Conservation (phyloP, 495 filamentous ascomycete genomes). For the Trichoderma orchidacearum region DNA sequence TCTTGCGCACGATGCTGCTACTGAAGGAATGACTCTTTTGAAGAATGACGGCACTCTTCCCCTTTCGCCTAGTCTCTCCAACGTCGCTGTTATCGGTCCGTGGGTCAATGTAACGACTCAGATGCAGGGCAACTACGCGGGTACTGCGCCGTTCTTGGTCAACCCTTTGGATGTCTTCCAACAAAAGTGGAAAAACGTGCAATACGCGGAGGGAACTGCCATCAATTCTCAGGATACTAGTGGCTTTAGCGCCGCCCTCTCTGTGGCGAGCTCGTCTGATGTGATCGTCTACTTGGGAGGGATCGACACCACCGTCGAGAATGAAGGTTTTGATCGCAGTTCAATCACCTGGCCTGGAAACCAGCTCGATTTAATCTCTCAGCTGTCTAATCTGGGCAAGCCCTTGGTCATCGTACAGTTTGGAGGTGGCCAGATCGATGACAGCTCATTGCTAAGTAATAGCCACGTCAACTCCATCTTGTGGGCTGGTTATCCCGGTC, state of each 20-base stretch:
- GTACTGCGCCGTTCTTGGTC: slow-evolving; percentile 37
- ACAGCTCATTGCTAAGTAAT: slow-evolving; percentile 28
- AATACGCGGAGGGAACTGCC: not conserved
- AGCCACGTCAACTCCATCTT: slow-evolving; percentile 19
- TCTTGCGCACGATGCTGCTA: slow-evolving; percentile 44
- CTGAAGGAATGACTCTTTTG: slow-evolving; percentile 43
- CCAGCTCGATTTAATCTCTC: slow-evolving; percentile 27
- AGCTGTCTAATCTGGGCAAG: slow-evolving; percentile 21
- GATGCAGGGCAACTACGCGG: slow-evolving; percentile 47
- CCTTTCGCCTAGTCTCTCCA: slow-evolving; percentile 26
- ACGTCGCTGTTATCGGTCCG: slow-evolving; percentile 41
- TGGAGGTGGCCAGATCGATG: slow-evolving; percentile 40
- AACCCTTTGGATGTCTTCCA: not conserved
- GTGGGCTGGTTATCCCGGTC: slow-evolving; percentile 39
- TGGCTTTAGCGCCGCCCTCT: slow-evolving; percentile 12
- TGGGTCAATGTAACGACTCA: slow-evolving; percentile 45
- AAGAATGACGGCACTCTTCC: slow-evolving; percentile 43
- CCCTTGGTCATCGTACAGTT: slow-evolving; percentile 28
- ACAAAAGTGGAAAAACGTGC: not conserved
- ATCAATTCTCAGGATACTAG: not conserved
- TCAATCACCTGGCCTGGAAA: slow-evolving; percentile 27
- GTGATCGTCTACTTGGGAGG: slow-evolving; percentile 31
- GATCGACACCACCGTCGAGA: slow-evolving; percentile 24
- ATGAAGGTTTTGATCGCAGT: slow-evolving; percentile 25
- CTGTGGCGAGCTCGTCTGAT: slow-evolving; percentile 22